Evolutionary conservation across 1,139 yeast genomes (phyloP).

Genomic region (Meyerozyma carpophila): DNA sequence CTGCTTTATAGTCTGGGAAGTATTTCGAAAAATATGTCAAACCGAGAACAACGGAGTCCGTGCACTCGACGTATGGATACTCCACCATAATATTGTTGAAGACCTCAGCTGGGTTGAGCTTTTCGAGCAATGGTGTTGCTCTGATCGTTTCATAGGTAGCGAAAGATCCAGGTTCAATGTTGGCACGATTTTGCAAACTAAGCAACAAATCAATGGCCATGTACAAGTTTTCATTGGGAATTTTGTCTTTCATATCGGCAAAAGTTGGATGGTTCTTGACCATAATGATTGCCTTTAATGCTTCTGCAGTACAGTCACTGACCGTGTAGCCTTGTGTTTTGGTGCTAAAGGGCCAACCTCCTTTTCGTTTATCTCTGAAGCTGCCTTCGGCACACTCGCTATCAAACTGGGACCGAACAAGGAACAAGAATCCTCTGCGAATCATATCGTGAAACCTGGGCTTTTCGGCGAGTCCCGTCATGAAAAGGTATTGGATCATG

Average conservation of each 20-base stretch:
- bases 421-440: conserved; percentile 59
- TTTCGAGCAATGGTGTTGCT: conserved; percentile 72
- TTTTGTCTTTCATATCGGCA: conserved; percentile 43
- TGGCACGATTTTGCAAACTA: conserved; percentile 68
- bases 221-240: conserved; percentile 49
- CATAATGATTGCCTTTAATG: conserved; percentile 90
- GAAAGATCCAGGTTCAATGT: conserved; percentile 84
- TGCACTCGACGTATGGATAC: conserved; percentile 96
- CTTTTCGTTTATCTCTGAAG: conserved; percentile 76
- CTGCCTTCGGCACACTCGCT: conserved; percentile 75
- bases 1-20: conserved; percentile 57
- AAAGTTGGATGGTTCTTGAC: conserved; percentile 62
- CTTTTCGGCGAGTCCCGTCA: conserved; percentile 71
- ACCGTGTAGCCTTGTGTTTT: conserved; percentile 96
- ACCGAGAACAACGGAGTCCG: conserved; percentile 91
- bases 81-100: conserved; percentile 98
- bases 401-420: conserved; percentile 80
- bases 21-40: conserved; percentile 68
- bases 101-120: conserved; percentile 92
- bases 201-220: conserved; percentile 71
- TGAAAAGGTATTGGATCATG: conserved; percentile 74
- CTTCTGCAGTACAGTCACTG: conserved; percentile 96
- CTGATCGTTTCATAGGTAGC: conserved; percentile 87
- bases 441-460: conserved; percentile 65
- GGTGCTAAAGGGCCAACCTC: conserved; percentile 98